Conservation (phyloP, 495 filamentous ascomycete species). For the Aspergillus bridgeri region DNA sequence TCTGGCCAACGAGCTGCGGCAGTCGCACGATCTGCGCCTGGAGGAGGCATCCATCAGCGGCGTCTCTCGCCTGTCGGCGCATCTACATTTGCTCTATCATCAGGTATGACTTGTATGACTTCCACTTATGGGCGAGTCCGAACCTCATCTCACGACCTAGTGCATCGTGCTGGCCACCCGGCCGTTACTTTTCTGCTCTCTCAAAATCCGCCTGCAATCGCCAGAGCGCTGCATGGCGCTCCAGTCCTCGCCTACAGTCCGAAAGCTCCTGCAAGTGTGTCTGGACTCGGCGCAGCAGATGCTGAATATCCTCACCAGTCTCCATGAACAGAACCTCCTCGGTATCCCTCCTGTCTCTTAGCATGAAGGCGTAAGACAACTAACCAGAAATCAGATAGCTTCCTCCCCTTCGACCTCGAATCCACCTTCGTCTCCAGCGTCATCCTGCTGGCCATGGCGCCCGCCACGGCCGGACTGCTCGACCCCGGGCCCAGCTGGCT, state of each 20-base stretch:
- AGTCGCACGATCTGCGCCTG: constrained; percentile 31
- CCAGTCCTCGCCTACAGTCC: constrained; percentile 29
- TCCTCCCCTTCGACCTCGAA: constrained; percentile 45
- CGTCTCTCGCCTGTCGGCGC: constrained; percentile 38
- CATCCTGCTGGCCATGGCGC: constrained; percentile 30
- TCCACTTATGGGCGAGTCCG: not conserved
- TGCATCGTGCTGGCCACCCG: constrained; percentile 43
- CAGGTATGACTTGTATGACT: constrained; percentile 24
- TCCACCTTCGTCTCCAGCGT: constrained; percentile 38
- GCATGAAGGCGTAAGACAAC: not conserved
- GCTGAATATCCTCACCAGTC: constrained; percentile 34
- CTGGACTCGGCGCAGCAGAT: constrained; percentile 41
- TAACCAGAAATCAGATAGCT: constrained; percentile 30
- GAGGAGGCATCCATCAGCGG: constrained; percentile 31
- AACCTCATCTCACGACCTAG: constrained; percentile 8
- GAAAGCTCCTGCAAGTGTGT: constrained; percentile 38
- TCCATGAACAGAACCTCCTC: constrained; percentile 39
- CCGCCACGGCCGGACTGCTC: constrained; percentile 29
- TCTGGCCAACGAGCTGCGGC: constrained; percentile 33
- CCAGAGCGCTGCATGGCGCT: constrained; percentile 22
- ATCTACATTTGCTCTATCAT: constrained; percentile 44
- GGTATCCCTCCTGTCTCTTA: constrained; percentile 21
- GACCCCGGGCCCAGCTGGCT: constrained; percentile 32
- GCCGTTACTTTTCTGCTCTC: constrained; percentile 37
- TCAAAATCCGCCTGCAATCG: constrained; percentile 35